phyloP scores from a whole-genome alignment of 163 green algal species.

The Chloromonas sp. region DNA sequence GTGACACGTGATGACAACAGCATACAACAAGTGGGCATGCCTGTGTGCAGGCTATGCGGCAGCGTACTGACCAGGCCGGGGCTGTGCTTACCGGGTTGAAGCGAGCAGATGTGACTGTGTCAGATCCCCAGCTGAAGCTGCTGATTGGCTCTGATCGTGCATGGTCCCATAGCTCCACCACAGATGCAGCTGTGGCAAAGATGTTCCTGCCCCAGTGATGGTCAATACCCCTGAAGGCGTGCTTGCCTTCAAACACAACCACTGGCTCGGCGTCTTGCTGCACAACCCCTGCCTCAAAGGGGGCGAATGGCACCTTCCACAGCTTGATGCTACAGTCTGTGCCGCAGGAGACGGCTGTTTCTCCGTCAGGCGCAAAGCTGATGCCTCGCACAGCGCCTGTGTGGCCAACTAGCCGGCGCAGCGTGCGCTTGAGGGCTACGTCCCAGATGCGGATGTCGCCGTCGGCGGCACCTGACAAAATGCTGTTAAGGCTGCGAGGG shows the following conservation, averaged over 20 bases:
- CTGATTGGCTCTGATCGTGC: constrained; percentile 76
- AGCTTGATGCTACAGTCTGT: constrained; percentile 83
- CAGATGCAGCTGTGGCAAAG: constrained; percentile 82
- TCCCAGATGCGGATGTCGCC: constrained; percentile 82
- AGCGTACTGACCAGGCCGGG: too few species aligned
- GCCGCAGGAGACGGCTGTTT: constrained; percentile 69
- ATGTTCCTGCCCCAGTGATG: constrained; percentile 71
- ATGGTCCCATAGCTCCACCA: constrained; percentile 93
- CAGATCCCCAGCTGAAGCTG: constrained; percentile 85
- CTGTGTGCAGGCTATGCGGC: too few species aligned
- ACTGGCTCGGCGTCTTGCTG: constrained; percentile 40
- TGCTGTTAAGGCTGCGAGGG: constrained; percentile 68
- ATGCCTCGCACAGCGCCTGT: constrained; percentile 71
- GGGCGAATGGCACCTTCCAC: constrained; percentile 83
- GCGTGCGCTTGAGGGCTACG: constrained; percentile 42
- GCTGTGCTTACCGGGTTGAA: constrained; percentile 83
- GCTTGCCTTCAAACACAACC: constrained; percentile 71
- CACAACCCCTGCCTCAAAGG: constrained; percentile 64
- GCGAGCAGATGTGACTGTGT: constrained; percentile 79
- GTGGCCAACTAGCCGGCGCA: constrained; percentile 80
- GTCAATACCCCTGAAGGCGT: constrained; percentile 79
- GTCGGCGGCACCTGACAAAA: constrained; percentile 67
- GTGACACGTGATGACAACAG: too few species aligned
- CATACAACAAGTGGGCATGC: too few species aligned
- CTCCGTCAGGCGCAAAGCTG: constrained; percentile 69